phyloP scores from a whole-genome alignment of 768 basidiomycete genomes.

The Xerocomellus intermedius region DNA sequence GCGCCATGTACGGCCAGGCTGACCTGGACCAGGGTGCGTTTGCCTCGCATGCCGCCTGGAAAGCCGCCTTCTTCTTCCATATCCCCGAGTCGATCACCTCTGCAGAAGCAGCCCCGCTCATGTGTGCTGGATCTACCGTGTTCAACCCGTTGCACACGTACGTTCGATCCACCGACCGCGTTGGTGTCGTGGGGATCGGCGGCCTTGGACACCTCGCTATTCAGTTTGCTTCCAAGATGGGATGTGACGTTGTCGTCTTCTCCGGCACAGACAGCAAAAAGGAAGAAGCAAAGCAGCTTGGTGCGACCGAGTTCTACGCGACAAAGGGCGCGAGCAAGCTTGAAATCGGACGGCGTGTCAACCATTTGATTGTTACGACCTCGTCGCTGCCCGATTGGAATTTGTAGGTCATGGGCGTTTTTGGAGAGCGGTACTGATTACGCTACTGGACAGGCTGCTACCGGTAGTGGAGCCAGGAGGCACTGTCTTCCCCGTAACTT shows the following conservation, averaged over 20 bases:
- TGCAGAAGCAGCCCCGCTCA: conserved; percentile 34
- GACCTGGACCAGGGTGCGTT: conserved; percentile 36
- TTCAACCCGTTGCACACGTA: conserved; percentile 28
- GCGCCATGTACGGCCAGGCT: conserved; percentile 22
- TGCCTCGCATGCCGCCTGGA: conserved; percentile 36
- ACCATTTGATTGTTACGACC: conserved; percentile 34
- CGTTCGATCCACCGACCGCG: conserved; percentile 32
- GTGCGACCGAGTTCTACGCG: conserved; percentile 37
- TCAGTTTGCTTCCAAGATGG: conserved; percentile 41
- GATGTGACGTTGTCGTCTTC: conserved; percentile 37
- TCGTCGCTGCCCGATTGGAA: conserved; percentile 31
- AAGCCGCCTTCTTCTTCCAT: conserved; percentile 34
- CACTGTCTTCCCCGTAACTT: conserved; percentile 26
- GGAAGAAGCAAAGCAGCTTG: conserved; percentile 32
- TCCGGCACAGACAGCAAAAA: conserved; percentile 34
- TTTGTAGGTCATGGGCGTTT: conserved; percentile 18
- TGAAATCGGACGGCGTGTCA: conserved; percentile 25
- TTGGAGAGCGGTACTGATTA: not conserved
- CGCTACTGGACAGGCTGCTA: conserved; percentile 18
- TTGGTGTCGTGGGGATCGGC: conserved; percentile 36
- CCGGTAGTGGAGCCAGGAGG: conserved; percentile 27
- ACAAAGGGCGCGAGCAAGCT: conserved; percentile 28
- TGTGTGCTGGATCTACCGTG: conserved; percentile 39
- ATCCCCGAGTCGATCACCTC: conserved; percentile 33
- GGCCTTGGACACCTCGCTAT: conserved; percentile 40